Percentiles rank a stretch among this genome's conserved stretches.
phyloP scores from a whole-genome alignment of 306 rosid species.

The cucumber (Cucumis sativus) region Cucumber_9930_V3 NC_026658.2:22279001-22279500 shows the following conservation, averaged over 20 bases:
- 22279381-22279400: not conserved
- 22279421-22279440: not conserved
- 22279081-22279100: no score
- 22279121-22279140: no score
- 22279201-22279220: no score
- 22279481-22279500: slow-evolving; percentile 97
- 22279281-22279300: not conserved
- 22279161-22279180: no score
- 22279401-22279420: not conserved
- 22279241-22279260: not conserved
- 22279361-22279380: not conserved
- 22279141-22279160: no score
- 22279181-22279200: no score
- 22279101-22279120: no score
- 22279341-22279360: not conserved
- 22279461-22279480: slow-evolving; percentile 97
- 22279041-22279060: no score
- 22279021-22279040: no score
- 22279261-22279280: not conserved
- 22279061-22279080: no score
- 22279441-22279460: slow-evolving; percentile 66
- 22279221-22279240: no score
- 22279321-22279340: not conserved
- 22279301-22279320: not conserved
- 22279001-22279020: no score